A percentile compares a stretch with the other conserved stretches of the same genome.
Evolutionary conservation across 179 eudicot genomes (phyloP).

Genomic region (Spergularia azorica): DNA sequence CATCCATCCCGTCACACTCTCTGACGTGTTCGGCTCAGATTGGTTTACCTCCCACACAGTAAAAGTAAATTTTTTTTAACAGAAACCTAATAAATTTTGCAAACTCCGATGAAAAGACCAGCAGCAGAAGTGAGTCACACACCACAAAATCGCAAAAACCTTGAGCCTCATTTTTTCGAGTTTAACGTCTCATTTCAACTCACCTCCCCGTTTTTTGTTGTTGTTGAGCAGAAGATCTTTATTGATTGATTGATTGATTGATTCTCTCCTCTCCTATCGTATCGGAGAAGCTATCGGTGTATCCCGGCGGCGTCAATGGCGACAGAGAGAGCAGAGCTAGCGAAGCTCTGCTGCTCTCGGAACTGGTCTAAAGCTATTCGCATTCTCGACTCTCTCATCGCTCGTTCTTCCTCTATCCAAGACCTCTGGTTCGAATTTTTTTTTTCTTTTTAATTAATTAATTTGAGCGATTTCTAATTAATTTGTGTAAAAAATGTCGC

Average conservation of each 20-base stretch:
- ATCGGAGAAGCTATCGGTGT: slow-evolving; percentile 7
- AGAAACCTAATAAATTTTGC: slow-evolving; percentile 14
- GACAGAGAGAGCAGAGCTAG: slow-evolving; percentile 75
- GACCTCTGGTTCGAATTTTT: slow-evolving; percentile 66
- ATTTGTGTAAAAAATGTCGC: slow-evolving; percentile 5
- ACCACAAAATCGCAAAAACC: neutral
- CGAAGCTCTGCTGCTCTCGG: slow-evolving; percentile 76
- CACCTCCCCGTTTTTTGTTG: neutral
- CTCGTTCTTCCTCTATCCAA: slow-evolving; percentile 60
- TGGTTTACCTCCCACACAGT: neutral
- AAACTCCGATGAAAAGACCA: neutral
- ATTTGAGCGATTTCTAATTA: neutral
- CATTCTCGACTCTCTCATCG: slow-evolving; percentile 77
- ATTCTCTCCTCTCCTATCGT: slow-evolving; percentile 15
- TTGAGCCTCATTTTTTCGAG: neutral
- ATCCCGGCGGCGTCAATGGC: slow-evolving; percentile 38
- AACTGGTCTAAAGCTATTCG: slow-evolving; percentile 99
- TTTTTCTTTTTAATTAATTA: neutral
- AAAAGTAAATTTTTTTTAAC: neutral
- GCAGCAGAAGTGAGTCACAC: neutral
- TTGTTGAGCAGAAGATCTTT: neutral
- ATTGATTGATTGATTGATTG: neutral
- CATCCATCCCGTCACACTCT: neutral
- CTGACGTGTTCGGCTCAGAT: slow-evolving; percentile 32
- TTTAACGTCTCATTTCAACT: slow-evolving; percentile 11